phyloP scores from a whole-genome alignment of 306 rosid species.

The Bauhinia variegata region DNA sequence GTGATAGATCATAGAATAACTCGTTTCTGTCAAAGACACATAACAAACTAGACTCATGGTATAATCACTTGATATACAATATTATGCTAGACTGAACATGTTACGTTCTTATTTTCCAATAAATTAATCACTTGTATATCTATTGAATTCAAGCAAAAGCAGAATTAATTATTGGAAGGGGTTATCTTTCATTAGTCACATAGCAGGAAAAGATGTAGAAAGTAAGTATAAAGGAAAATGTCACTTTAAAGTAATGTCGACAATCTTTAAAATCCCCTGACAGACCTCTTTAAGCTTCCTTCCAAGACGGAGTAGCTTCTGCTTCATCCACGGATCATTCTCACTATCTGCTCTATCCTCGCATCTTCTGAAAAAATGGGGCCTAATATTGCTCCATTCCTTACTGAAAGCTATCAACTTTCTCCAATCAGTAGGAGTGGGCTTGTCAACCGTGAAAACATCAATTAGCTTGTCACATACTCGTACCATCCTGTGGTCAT shows the following conservation, averaged over 20 bases:
- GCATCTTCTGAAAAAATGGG: conserved; percentile 71
- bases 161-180: background rate
- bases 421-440: conserved; percentile 86
- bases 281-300: conserved; percentile 88
- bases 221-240: background rate
- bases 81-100: background rate
- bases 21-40: background rate
- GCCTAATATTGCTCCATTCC: conserved; percentile 73
- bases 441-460: conserved; percentile 88
- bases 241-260: background rate
- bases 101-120: conserved; percentile 2
- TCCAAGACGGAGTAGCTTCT: conserved; percentile 70
- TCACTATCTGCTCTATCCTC: conserved; percentile 58
- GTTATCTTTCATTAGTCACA: conserved; percentile 3
- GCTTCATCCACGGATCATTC: conserved; percentile 69
- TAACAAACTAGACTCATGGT: conserved; percentile 5
- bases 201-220: background rate
- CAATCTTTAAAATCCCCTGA: conserved; percentile 8
- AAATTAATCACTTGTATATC: background rate
- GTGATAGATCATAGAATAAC: background rate
- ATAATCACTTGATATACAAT: conserved; percentile 3
- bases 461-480: conserved; percentile 85
- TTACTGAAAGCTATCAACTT: conserved; percentile 81
- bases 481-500: conserved; percentile 52
- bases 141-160: conserved; percentile 17